Base-by-base conservation (phyloP, 2,329 filamentous ascomycete species). In the Pseudopithomyces chartarum region DNA sequence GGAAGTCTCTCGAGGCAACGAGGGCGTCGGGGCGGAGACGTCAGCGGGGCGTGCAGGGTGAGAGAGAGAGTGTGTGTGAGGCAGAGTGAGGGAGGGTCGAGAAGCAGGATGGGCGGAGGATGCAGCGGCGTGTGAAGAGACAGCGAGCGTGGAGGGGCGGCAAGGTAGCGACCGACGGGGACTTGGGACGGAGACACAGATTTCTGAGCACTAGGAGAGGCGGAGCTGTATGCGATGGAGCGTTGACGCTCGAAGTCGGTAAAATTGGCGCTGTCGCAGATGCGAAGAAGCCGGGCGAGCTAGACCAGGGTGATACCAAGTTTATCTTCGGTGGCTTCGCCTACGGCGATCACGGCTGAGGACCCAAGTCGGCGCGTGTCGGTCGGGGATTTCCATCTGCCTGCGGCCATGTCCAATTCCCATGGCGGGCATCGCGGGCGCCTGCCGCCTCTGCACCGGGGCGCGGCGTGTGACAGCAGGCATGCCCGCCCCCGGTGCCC, bases 261-360 rank as follows among this genome's bases (percentile, higher is more conserved):
- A 66, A 61, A 66, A 57, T 58, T 42, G 26, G 7, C 52, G 40
- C 22, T 53, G 61, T 63, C 61, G 50, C 59, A 56, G 58, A 61
- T 36, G 53, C 54, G 55, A 40, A 40, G 38, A n/a, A 17, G 15
- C 60, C 59, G 57, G 55, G 57, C 56, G 51, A 44, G 57, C 69
- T 71, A 71, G 68, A 40, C 66, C 63, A 54, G 64, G 66, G 60
- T 67, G 12, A 36, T 34, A 48, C 56, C 64, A 60, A 69, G 59
- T 61, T 66, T 63, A 60, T 62, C 63, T 55, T 47, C 52, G 56
- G 47, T 55, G 52, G 56, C 51, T 58, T 58, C 52, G 56, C 52
- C 65, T 62, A 56, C 57, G 63, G 56, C 60, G 64, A 66, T 66
- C 65, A 60, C 45, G 61, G 59, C 52, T 55, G 50, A 53, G 52